These are phyloP conservation scores for Hymenochaete sp. DNA, from an alignment of 1,284 basidiomycete genomes.

Conservation along the genomic window DNA sequence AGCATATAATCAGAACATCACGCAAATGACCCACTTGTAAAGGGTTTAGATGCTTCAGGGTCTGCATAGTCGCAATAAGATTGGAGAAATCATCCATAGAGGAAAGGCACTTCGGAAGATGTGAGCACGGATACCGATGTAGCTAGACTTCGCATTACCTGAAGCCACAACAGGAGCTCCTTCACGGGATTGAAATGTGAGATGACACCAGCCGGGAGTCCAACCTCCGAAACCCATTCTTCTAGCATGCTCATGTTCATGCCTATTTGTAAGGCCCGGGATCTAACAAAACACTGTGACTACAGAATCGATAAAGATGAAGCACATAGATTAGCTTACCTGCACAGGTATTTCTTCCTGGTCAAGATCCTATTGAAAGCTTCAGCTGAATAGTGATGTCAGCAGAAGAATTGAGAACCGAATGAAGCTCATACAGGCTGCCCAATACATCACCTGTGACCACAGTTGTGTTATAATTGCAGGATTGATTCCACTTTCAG, in stretches of 20 bases:
- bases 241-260: conserved; percentile 84
- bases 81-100: conserved; percentile 80
- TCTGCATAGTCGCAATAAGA: conserved; percentile 85
- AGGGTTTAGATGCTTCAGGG: conserved; percentile 81
- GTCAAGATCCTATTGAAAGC: conserved; percentile 91
- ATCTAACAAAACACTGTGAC: conserved; percentile 34
- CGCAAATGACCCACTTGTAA: conserved; percentile 52
- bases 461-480: conserved; percentile 84
- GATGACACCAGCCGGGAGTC: conserved; percentile 72
- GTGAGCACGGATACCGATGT: conserved; percentile 12
- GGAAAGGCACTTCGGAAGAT: conserved; percentile 62
- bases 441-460: conserved; percentile 94
- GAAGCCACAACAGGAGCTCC: conserved; percentile 83
- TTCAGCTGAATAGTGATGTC: conserved; percentile 56
- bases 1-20: neutral
- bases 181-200: conserved; percentile 79
- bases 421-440: conserved; percentile 46
- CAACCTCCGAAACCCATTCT: conserved; percentile 84
- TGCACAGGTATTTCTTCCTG: conserved; percentile 88
- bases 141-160: conserved; percentile 38
- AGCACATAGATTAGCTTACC: conserved; percentile 36
- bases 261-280: conserved; percentile 82
- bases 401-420: conserved; percentile 15
- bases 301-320: conserved; percentile 1
- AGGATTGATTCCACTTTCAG: conserved; percentile 87